Conservation (phyloP, 306 rosid species). For the Rosa chinensis region DNA sequence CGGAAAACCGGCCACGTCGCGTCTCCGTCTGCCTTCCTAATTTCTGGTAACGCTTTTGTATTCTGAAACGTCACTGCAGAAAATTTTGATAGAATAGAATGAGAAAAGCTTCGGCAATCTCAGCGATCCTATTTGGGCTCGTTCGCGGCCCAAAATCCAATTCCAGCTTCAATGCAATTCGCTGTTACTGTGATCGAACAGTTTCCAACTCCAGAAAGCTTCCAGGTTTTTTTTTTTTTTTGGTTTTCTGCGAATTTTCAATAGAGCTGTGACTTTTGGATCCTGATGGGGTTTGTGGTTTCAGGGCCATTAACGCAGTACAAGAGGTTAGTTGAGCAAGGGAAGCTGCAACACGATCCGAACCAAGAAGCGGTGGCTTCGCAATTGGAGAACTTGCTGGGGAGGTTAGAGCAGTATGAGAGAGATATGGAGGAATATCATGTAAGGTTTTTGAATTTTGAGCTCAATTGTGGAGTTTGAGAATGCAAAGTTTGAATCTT, state of each 20-base stretch:
- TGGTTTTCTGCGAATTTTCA: background rate
- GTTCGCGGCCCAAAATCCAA: constrained; percentile 26
- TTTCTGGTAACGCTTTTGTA: background rate
- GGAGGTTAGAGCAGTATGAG: constrained; percentile 87
- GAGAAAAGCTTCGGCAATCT: constrained; percentile 44
- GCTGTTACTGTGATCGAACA: constrained; percentile 43
- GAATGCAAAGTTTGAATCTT: background rate
- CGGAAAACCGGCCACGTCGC: constrained; percentile 48
- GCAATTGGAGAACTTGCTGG: constrained; percentile 68
- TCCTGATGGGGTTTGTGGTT: background rate
- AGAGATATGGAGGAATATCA: constrained; percentile 83
- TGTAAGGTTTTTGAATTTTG: constrained; percentile 34
- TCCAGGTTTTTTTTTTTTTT: constrained; percentile 38
- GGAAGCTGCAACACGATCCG: constrained; percentile 83
- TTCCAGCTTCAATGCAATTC: constrained; percentile 32
- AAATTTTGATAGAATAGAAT: constrained; percentile 17
- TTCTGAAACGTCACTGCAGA: background rate
- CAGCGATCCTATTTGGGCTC: constrained; percentile 32
- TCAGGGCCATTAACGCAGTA: constrained; percentile 72
- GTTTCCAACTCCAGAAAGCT: constrained; percentile 27
- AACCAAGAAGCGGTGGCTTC: constrained; percentile 76
- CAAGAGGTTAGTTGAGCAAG: constrained; percentile 61
- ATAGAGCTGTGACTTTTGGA: background rate
- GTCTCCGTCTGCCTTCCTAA: constrained; percentile 8
- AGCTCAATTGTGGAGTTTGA: background rate